Evolutionary conservation across 805 yeast species (phyloP).

Genomic region (Metschnikowia kunwiensis): DNA sequence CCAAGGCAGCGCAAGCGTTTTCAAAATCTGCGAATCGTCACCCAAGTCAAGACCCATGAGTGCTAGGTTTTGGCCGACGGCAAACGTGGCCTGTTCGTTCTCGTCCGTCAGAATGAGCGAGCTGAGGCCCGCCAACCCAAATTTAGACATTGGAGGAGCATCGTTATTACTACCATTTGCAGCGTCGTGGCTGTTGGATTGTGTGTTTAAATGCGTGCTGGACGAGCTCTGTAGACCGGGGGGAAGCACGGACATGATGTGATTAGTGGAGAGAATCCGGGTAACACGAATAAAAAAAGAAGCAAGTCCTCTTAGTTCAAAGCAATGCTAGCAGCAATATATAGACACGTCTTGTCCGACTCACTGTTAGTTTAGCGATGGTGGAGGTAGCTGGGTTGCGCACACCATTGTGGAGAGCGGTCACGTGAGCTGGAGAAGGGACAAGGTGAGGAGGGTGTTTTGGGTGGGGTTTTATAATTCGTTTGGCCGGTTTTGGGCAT

Average conservation of each 20-base stretch:
- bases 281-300: too few relatives aligned
- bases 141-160: constrained; percentile 51
- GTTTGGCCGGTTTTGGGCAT: too few relatives aligned
- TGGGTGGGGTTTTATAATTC: too few relatives aligned
- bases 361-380: too few relatives aligned
- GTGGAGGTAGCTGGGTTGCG: too few relatives aligned
- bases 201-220: neutral
- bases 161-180: constrained; percentile 2
- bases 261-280: too few relatives aligned
- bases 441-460: too few relatives aligned
- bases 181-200: neutral
- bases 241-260: constrained; percentile 18
- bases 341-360: too few relatives aligned
- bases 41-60: constrained; percentile 62
- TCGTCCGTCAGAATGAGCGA: constrained; percentile 61
- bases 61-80: constrained; percentile 72
- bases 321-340: too few relatives aligned
- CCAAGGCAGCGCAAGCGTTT: constrained; percentile 90
- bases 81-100: constrained; percentile 59
- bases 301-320: too few relatives aligned
- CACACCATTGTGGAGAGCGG: too few relatives aligned
- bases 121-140: constrained; percentile 64
- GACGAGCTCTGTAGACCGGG: constrained; percentile 17
- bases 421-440: too few relatives aligned
- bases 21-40: constrained; percentile 47